phyloP scores from a whole-genome alignment of 2,329 filamentous ascomycete genomes.

The Fusarium coicis region DNA sequence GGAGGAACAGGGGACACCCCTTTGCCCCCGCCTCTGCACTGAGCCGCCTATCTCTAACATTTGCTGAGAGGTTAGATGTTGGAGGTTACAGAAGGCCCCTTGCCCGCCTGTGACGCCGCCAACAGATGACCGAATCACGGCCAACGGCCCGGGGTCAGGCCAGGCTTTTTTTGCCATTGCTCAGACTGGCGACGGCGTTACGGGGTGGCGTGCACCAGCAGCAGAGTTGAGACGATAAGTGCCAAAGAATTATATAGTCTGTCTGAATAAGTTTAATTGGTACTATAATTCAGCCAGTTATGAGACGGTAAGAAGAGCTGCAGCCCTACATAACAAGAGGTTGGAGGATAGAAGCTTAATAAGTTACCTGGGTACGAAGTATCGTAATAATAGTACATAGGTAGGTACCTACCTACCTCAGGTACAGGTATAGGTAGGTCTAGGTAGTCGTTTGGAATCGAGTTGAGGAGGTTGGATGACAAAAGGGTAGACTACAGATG shows the following conservation, averaged over 20 bases:
- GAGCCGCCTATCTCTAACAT: conserved; percentile 30
- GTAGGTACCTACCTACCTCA: too few species aligned
- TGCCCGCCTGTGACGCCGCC: conserved; percentile 44
- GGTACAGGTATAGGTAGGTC: neutral
- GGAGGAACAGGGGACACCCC: conserved; percentile 27
- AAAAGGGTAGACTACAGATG: neutral
- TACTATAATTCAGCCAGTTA: neutral
- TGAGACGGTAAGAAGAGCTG: conserved; percentile 12
- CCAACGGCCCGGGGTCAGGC: conserved; percentile 23
- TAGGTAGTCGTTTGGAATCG: neutral
- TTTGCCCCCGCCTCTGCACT: conserved; percentile 6
- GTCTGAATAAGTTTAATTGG: neutral
- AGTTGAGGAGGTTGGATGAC: conserved; percentile 1
- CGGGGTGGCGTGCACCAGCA: conserved; percentile 20
- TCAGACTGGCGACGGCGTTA: conserved; percentile 9
- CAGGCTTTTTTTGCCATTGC: conserved; percentile 12
- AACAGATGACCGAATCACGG: conserved; percentile 39
- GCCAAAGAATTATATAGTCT: neutral
- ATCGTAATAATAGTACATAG: neutral
- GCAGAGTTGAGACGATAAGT: conserved; percentile 15
- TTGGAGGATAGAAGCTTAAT: neutral
- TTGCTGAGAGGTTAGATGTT: conserved; percentile 3
- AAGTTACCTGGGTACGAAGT: neutral
- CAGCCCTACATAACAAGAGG: conserved; percentile 20
- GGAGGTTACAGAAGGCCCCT: conserved; percentile 34